Evolutionary conservation across 192 early-diverging fungal species (phyloP), one percentile per base, ranked within the genome.

Genomic region (Pilobolus umbonatus): DNA sequence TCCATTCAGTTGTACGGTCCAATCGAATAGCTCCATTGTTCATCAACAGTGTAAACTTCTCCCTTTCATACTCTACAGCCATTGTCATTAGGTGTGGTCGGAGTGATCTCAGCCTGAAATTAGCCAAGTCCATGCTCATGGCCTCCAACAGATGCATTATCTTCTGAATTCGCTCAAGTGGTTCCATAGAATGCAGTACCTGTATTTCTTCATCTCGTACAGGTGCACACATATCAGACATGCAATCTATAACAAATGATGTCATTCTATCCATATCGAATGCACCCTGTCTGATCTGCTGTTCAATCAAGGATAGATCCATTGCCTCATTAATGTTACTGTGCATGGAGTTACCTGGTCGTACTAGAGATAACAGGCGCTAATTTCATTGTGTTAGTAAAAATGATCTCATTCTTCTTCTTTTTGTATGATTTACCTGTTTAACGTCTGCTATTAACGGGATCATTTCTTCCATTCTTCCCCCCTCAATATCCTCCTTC

Each of bases 51-150:
- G 69, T 70, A 64, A 94, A 94, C 50, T 86, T 85, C 1, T 64
- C 49, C 22, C 75, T 69, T 65, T 94, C 92, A 57, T 93, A 93
- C 12, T 80, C 80, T 19, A 88, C 84, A 12, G 89, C 88, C 30
- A 87, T 81, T 7, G 74, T 72, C 62, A 75, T 77, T 28, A 94
- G 59, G 60, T 75, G 74, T 3, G 92, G 90, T 11, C 86, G 75
- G 1, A 91, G 69, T 2, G 74, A 65, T 44, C 76, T 77, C 26
- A 94, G 55, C 6, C 82, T 62, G 67, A 82, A 92, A 69, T 94
- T 94, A 26, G 83, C 73, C n/a, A 93, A 60, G 61, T 94, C 92
- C 43, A 91, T 64, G 45, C 80, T 77, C 92, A 94, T 94, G 10
- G 75, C 66, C 22, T 94, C 88, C 29, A 92, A 60, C 0, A 87